Evolutionary conservation across 2,329 filamentous ascomycete genomes (phyloP).

Genomic region (Aspergillus amoenus): DNA sequence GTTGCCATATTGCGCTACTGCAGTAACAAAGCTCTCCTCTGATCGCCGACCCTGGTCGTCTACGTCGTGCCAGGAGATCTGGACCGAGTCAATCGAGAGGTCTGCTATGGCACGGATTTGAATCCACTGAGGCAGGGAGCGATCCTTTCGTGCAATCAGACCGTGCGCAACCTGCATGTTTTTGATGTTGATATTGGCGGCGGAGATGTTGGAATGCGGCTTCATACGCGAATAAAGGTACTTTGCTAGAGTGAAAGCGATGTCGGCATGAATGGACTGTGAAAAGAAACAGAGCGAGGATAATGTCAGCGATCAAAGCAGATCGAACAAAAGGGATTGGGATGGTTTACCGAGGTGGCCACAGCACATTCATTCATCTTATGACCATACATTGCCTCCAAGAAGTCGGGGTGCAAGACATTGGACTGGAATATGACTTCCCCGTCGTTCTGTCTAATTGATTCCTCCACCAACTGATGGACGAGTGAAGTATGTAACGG

Average conservation of each 20-base stretch:
- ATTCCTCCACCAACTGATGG: neutral
- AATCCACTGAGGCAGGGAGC: neutral
- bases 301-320: neutral
- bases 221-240: neutral
- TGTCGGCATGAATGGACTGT: neutral
- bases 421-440: neutral
- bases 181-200: neutral
- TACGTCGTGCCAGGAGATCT: neutral
- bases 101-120: neutral
- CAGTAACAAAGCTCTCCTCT: constrained; percentile 1
- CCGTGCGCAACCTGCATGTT: neutral
- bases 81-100: neutral
- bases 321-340: neutral
- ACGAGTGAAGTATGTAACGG: neutral
- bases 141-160: neutral
- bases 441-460: neutral
- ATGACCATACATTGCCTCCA: neutral
- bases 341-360: neutral
- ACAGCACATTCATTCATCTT: neutral
- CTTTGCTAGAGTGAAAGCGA: neutral
- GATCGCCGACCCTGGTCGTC: neutral
- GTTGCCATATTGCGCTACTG: neutral
- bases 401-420: neutral
- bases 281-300: neutral
- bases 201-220: neutral